Evolutionary conservation across 345 rosid species (phyloP).

Genomic region (Diplotaxis tenuifolia): DNA sequence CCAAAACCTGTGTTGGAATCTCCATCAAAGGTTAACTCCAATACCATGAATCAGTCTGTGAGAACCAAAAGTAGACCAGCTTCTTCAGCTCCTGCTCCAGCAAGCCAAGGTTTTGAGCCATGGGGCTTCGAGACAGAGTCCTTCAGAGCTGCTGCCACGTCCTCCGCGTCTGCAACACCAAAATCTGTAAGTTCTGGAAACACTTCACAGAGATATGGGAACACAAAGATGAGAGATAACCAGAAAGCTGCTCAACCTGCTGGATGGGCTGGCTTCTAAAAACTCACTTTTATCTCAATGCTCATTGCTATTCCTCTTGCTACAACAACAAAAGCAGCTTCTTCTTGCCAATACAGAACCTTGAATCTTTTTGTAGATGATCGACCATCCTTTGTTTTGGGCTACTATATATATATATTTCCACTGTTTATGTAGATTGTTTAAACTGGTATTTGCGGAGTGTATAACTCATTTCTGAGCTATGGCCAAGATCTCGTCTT

Average conservation of each 20-base stretch:
- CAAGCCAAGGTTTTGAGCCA: conserved; percentile 48
- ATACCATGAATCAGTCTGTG: conserved; percentile 43
- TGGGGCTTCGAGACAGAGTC: conserved; percentile 90
- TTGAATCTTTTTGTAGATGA: conserved; percentile 33
- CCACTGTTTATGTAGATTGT: conserved; percentile 12
- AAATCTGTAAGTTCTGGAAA: conserved; percentile 49
- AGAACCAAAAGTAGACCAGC: conserved; percentile 58
- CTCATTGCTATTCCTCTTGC: neutral
- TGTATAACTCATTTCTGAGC: conserved; percentile 20
- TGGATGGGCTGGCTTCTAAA: conserved; percentile 97
- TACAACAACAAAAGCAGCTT: conserved; percentile 2
- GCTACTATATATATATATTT: conserved; percentile 24
- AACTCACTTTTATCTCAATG: neutral
- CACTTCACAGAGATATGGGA: conserved; percentile 44
- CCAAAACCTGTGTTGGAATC: conserved; percentile 46
- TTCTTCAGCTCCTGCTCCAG: conserved; percentile 40
- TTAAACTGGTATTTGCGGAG: neutral
- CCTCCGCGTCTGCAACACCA: conserved; percentile 47
- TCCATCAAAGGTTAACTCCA: conserved; percentile 40
- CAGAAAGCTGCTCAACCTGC: conserved; percentile 71
- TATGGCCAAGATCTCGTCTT: neutral
- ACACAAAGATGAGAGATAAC: conserved; percentile 46
- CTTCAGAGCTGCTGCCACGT: conserved; percentile 49
- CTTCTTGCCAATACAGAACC: conserved; percentile 14
- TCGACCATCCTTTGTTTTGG: conserved; percentile 19